Evolutionary conservation across 1,284 basidiomycete genomes (phyloP).

Genomic region (Leccinum ponderosum): DNA sequence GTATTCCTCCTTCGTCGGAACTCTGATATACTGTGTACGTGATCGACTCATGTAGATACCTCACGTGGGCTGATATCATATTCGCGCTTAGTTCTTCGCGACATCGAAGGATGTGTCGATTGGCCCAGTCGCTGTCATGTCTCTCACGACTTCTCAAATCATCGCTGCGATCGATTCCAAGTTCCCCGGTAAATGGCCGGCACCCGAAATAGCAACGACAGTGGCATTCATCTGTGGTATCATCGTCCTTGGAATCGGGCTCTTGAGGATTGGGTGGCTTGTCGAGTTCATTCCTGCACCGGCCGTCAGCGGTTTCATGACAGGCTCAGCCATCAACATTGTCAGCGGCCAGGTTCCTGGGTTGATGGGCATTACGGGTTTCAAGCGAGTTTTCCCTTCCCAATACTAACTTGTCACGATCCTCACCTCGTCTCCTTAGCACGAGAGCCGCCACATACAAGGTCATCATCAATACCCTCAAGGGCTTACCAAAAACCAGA

Average conservation of each 20-base stretch:
- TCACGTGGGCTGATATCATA: constrained; percentile 7
- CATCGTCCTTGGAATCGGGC: constrained; percentile 89
- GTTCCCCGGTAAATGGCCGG: constrained; percentile 56
- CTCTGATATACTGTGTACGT: constrained; percentile 76
- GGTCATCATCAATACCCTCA: constrained; percentile 92
- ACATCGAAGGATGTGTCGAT: constrained; percentile 97
- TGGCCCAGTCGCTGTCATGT: constrained; percentile 99
- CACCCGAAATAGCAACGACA: constrained; percentile 81
- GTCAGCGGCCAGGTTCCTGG: constrained; percentile 86
- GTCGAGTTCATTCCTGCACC: constrained; percentile 94
- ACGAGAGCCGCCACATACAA: constrained; percentile 84
- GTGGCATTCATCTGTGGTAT: constrained; percentile 90
- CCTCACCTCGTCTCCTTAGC: constrained; percentile 37
- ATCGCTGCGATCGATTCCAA: constrained; percentile 62
- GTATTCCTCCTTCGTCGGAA: constrained; percentile 94
- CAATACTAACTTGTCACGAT: not conserved
- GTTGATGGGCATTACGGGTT: constrained; percentile 81
- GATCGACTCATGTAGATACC: constrained; percentile 23
- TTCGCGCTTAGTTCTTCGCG: constrained; percentile 69
- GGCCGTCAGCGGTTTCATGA: constrained; percentile 93
- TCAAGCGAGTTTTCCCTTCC: constrained; percentile 57
- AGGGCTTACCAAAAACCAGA: constrained; percentile 70
- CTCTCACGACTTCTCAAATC: constrained; percentile 84
- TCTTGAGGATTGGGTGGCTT: constrained; percentile 91
- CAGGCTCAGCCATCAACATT: constrained; percentile 89